Evolutionary conservation across 2,329 filamentous ascomycete species (phyloP).

Genomic region (Sarocladiaceae sp.): DNA sequence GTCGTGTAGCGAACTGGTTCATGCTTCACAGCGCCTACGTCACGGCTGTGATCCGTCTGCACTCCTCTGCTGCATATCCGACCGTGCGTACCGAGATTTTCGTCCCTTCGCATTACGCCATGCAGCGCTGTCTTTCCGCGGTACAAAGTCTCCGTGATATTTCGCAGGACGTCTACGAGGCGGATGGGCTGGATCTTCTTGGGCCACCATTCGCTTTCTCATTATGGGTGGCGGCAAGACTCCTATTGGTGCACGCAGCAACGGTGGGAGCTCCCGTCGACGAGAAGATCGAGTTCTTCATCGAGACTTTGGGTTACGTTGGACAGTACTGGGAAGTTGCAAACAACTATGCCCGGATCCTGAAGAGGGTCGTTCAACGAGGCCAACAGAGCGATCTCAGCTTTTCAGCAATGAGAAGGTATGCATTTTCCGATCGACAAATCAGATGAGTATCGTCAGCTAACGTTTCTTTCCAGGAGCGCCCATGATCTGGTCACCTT

Average conservation of each 20-base stretch:
- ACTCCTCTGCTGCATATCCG: conserved; percentile 39
- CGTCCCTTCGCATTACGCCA: conserved; percentile 38
- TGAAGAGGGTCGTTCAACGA: conserved; percentile 33
- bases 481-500: conserved; percentile 34
- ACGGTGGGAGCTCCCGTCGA: conserved; percentile 32
- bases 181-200: conserved; percentile 36
- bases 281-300: conserved; percentile 37
- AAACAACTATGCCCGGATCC: conserved; percentile 35
- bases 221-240: conserved; percentile 37
- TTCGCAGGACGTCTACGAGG: conserved; percentile 38
- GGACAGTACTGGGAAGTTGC: conserved; percentile 41
- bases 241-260: conserved; percentile 37
- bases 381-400: conserved; percentile 27
- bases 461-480: conserved; percentile 23
- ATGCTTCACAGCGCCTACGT: conserved; percentile 42
- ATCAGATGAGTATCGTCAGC: neutral
- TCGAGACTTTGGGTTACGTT: conserved; percentile 35
- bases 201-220: conserved; percentile 41
- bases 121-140: conserved; percentile 39
- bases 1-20: conserved; percentile 42
- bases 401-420: conserved; percentile 37
- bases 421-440: conserved; percentile 11
- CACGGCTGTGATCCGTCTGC: conserved; percentile 37
- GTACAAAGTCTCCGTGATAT: conserved; percentile 40
- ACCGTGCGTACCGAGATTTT: conserved; percentile 35